Conservation (phyloP, 768 basidiomycete species). For the Suillus occidentalis region DNA sequence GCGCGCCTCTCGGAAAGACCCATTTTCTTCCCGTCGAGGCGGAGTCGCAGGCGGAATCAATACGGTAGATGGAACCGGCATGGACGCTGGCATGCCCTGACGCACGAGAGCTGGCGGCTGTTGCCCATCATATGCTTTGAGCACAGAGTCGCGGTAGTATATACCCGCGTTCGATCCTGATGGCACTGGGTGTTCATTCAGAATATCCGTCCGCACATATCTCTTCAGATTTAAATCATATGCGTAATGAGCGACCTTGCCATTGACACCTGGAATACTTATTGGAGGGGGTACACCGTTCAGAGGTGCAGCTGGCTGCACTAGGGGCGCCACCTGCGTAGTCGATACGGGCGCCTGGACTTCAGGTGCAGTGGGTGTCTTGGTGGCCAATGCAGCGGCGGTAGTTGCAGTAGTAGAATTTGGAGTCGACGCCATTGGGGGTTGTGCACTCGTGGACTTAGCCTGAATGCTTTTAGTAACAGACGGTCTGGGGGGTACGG, state of each 20-base stretch:
- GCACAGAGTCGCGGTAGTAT: background rate
- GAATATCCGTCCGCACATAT: background rate
- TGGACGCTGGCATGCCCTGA: slow-evolving; percentile 7
- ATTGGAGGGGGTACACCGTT: background rate
- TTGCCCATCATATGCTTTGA: background rate
- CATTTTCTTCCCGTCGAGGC: slow-evolving; percentile 1
- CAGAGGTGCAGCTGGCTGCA: background rate
- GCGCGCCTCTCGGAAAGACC: slow-evolving; percentile 11
- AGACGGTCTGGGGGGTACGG: slow-evolving; percentile 1
- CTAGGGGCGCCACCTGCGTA: background rate
- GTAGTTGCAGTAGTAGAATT: background rate
- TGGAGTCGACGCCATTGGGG: background rate
- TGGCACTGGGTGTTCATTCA: background rate
- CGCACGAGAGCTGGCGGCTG: slow-evolving; percentile 9
- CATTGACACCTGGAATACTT: background rate
- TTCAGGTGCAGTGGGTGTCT: background rate
- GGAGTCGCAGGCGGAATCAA: slow-evolving; percentile 13
- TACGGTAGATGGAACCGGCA: background rate
- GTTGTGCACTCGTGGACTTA: background rate
- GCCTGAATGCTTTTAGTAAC: background rate
- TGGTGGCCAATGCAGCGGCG: background rate
- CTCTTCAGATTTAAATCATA: background rate
- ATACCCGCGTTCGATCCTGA: background rate
- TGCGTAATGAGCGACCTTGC: background rate
- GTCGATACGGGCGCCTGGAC: background rate